phyloP scores from a whole-genome alignment of 805 yeast genomes.

The Candida cerambycidarum region DNA sequence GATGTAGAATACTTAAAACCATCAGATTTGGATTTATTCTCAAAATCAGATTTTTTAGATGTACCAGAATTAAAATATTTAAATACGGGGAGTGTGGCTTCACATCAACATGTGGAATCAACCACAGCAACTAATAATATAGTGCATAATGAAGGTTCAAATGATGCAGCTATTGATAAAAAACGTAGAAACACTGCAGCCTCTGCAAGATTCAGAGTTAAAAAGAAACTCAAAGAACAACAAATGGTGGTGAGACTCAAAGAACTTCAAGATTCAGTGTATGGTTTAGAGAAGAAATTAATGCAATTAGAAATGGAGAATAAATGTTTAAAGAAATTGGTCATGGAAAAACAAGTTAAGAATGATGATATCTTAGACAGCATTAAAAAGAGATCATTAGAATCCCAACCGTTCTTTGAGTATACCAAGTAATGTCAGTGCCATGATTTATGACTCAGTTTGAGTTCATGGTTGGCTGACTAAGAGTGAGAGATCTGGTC shows the following conservation, averaged over 20 bases:
- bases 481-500: too few relatives aligned
- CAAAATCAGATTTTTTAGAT: conserved; percentile 42
- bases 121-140: neutral
- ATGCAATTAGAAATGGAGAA: conserved; percentile 93
- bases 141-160: neutral
- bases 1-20: conserved; percentile 11
- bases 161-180: conserved; percentile 55
- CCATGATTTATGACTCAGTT: too few relatives aligned
- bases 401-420: conserved; percentile 30
- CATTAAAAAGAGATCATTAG: conserved; percentile 49
- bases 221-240: conserved; percentile 89
- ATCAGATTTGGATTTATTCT: conserved; percentile 39
- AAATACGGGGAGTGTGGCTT: neutral
- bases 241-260: conserved; percentile 78
- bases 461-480: too few relatives aligned
- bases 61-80: conserved; percentile 15
- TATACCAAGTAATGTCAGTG: conserved; percentile 26
- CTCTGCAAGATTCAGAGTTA: conserved; percentile 87
- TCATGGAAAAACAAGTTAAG: conserved; percentile 69
- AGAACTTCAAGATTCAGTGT: conserved; percentile 68
- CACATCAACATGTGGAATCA: conserved; percentile 1
- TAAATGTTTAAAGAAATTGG: conserved; percentile 75
- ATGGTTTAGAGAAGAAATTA: conserved; percentile 66
- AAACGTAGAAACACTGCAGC: conserved; percentile 91
- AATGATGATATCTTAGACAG: conserved; percentile 54